These are phyloP conservation scores for Chaetomiaceae sp. DNA, from an alignment of 2,329 filamentous ascomycete genomes.

Conservation along the genomic window DNA sequence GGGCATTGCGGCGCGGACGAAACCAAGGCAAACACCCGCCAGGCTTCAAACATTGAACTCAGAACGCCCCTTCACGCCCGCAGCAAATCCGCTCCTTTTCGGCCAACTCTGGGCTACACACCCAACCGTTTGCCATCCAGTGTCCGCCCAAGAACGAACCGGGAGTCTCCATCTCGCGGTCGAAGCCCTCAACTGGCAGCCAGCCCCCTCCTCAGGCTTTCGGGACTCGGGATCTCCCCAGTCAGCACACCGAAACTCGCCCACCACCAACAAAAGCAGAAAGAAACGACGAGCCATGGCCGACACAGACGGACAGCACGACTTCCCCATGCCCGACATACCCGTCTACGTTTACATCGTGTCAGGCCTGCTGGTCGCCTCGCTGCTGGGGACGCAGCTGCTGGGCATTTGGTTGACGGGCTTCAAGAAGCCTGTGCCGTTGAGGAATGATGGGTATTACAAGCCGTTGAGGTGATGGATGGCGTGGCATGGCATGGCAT, in stretches of 20 bases:
- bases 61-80: too few species aligned
- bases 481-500: too few species aligned
- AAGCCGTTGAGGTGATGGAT: not conserved
- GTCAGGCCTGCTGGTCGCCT: conserved; percentile 2
- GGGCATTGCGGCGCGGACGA: too few species aligned
- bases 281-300: conserved; percentile 7
- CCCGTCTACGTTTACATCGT: conserved; percentile 12
- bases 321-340: conserved; percentile 1
- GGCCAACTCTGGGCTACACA: too few species aligned
- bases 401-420: conserved; percentile 12
- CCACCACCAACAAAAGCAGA: not conserved
- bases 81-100: too few species aligned
- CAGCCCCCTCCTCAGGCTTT: not conserved
- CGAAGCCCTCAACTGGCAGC: too few species aligned
- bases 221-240: too few species aligned
- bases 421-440: conserved; percentile 2
- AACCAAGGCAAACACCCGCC: too few species aligned
- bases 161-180: too few species aligned
- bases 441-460: not conserved
- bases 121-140: too few species aligned
- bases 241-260: not conserved
- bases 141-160: too few species aligned
- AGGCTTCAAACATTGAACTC: too few species aligned
- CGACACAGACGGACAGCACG: not conserved
- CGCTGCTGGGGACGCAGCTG: conserved; percentile 3